Evolutionary conservation across 257 asterid genomes (phyloP).

Genomic region (Fraxinus americana): DNA sequence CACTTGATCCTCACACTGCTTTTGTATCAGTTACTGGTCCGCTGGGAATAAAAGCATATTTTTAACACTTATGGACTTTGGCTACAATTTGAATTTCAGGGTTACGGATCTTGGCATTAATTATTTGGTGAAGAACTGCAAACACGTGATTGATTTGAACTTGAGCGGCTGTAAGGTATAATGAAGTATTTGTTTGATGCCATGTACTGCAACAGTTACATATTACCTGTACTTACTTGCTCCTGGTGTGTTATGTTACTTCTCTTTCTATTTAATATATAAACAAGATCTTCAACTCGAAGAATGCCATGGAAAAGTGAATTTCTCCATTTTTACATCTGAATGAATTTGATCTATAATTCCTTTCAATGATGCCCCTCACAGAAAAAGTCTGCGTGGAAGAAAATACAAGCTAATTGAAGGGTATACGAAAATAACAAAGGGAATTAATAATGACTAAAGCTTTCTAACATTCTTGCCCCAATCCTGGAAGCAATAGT

Average conservation of each 20-base stretch:
- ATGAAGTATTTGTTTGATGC: slow-evolving; percentile 12
- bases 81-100: slow-evolving; percentile 47
- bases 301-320: not conserved
- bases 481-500: not conserved
- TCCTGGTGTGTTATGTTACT: slow-evolving; percentile 3
- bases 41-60: slow-evolving; percentile 10
- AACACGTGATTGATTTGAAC: slow-evolving; percentile 67
- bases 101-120: slow-evolving; percentile 75
- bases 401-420: not conserved
- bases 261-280: not conserved
- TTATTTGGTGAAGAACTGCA: slow-evolving; percentile 75
- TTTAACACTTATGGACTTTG: slow-evolving; percentile 5
- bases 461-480: not conserved
- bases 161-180: slow-evolving; percentile 94
- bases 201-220: not conserved
- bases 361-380: not conserved
- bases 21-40: not conserved
- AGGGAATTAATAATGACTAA: not conserved
- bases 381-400: not conserved
- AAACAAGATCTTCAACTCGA: not conserved
- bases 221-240: not conserved
- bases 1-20: slow-evolving; percentile 5
- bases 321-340: not conserved
- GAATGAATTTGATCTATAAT: not conserved
- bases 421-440: not conserved